A percentile compares a stretch with the other conserved stretches of the same genome.
phyloP scores from a whole-genome alignment of 148 eudicot species.

The Silene uniflora region DNA sequence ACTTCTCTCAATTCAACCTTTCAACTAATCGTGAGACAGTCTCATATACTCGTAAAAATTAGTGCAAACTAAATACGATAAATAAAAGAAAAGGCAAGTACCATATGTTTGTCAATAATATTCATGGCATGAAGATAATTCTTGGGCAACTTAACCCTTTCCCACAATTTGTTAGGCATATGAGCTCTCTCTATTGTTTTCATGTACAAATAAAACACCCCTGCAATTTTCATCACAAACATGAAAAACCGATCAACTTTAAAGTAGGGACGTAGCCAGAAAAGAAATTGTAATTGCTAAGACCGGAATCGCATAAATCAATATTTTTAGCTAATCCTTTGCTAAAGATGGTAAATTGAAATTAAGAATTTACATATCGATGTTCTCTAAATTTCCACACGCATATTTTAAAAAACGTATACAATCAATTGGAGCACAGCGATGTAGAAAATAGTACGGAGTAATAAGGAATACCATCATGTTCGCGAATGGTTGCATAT shows the following conservation, averaged over 20 bases:
- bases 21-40: no score
- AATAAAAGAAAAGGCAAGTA: conserved; percentile 27
- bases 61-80: neutral
- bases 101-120: conserved; percentile 89
- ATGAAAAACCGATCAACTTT: neutral
- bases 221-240: conserved; percentile 34
- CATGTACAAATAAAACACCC: conserved; percentile 87
- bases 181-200: conserved; percentile 97
- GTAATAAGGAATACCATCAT: conserved; percentile 47
- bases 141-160: conserved; percentile 81
- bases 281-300: no score
- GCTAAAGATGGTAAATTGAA: no score
- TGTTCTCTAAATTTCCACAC: no score
- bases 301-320: no score
- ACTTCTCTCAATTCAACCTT: neutral
- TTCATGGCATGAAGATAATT: conserved; percentile 81
- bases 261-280: no score
- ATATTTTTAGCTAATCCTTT: no score
- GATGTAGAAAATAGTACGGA: neutral
- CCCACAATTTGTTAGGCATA: conserved; percentile 96
- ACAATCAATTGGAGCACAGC: no score
- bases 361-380: no score
- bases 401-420: no score
- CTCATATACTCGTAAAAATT: no score
- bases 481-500: conserved; percentile 81